These are phyloP conservation scores for Apiotrichum domesticum DNA, from an alignment of 1,284 basidiomycete species.

Conservation along the genomic window DNA sequence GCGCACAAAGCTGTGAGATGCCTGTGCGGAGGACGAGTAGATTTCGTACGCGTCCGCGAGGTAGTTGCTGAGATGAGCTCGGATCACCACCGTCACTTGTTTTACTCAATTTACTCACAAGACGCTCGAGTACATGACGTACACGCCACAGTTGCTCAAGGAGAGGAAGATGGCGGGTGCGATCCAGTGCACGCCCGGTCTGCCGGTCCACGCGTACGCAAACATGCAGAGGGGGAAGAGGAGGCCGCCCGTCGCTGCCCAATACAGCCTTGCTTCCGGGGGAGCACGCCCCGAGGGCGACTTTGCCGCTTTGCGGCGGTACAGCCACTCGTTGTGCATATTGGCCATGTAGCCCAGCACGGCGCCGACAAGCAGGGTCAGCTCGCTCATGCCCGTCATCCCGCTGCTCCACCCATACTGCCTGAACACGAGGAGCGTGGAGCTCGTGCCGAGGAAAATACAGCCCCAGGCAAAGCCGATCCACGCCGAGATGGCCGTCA, in stretches of 20 bases:
- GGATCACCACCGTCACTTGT: too few relatives aligned
- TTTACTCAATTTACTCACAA: conserved; percentile 27
- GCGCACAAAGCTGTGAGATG: conserved; percentile 40
- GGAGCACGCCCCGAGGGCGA: conserved; percentile 40
- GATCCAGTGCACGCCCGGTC: conserved; percentile 29
- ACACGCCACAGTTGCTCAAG: conserved; percentile 30
- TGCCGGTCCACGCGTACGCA: conserved; percentile 42
- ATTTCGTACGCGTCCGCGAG: conserved; percentile 43
- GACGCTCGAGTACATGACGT: conserved; percentile 36
- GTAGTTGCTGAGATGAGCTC: conserved; percentile 27
- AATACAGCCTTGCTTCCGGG: conserved; percentile 50
- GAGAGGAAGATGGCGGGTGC: conserved; percentile 32
- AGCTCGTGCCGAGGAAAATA: conserved; percentile 37
- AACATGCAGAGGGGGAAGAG: conserved; percentile 35
- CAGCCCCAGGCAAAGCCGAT: conserved; percentile 46
- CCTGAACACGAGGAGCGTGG: conserved; percentile 31
- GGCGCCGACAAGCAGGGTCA: conserved; percentile 54
- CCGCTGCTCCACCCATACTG: conserved; percentile 38
- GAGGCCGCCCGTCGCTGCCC: conserved; percentile 38
- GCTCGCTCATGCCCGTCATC: conserved; percentile 27
- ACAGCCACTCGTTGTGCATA: conserved; percentile 39
- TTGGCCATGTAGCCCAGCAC: conserved; percentile 67
- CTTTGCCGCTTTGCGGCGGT: conserved; percentile 20
- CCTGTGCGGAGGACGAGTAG: conserved; percentile 45
- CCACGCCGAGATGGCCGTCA: conserved; percentile 47